These are phyloP conservation scores for Phytopythium kandeliae DNA, from an alignment of 352 stramenopile species.

Conservation along the genomic window DNA sequence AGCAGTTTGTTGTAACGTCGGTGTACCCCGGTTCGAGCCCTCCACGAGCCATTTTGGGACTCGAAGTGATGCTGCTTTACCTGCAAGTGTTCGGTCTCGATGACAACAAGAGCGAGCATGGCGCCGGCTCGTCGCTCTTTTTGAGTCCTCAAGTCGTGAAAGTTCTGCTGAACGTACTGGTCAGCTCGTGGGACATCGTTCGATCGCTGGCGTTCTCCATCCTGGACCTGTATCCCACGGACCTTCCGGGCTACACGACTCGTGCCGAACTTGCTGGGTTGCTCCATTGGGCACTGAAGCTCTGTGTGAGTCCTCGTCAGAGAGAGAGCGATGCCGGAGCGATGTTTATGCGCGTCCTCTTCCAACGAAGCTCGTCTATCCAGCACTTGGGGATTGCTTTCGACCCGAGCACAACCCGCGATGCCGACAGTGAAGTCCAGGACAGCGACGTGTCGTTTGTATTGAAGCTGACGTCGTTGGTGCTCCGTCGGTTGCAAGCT, in stretches of 20 bases:
- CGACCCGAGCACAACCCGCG: constrained; percentile 8
- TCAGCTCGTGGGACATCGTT: constrained; percentile 76
- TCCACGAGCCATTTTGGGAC: constrained; percentile 61
- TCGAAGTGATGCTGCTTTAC: constrained; percentile 69
- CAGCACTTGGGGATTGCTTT: constrained; percentile 32
- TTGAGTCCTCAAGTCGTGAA: constrained; percentile 61
- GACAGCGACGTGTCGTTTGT: constrained; percentile 43
- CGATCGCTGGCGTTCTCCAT: constrained; percentile 60
- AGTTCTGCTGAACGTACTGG: constrained; percentile 69
- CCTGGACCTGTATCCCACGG: constrained; percentile 59
- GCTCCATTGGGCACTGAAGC: constrained; percentile 61
- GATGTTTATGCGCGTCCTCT: constrained; percentile 79
- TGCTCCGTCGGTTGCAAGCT: constrained; percentile 22
- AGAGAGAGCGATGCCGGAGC: constrained; percentile 84
- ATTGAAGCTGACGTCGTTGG: constrained; percentile 7
- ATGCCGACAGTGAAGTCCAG: constrained; percentile 1
- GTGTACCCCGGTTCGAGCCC: constrained; percentile 63
- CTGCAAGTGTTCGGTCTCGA: constrained; percentile 64
- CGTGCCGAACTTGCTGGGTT: constrained; percentile 32
- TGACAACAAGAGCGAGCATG: constrained; percentile 1
- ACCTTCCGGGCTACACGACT: constrained; percentile 55
- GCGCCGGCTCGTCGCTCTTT: constrained; percentile 17
- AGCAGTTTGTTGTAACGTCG: constrained; percentile 56
- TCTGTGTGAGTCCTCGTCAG: constrained; percentile 69
- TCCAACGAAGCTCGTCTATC: constrained; percentile 45